These are phyloP conservation scores for Boletus smithii DNA, from an alignment of 1,284 basidiomycete species.

Conservation along the genomic window DNA sequence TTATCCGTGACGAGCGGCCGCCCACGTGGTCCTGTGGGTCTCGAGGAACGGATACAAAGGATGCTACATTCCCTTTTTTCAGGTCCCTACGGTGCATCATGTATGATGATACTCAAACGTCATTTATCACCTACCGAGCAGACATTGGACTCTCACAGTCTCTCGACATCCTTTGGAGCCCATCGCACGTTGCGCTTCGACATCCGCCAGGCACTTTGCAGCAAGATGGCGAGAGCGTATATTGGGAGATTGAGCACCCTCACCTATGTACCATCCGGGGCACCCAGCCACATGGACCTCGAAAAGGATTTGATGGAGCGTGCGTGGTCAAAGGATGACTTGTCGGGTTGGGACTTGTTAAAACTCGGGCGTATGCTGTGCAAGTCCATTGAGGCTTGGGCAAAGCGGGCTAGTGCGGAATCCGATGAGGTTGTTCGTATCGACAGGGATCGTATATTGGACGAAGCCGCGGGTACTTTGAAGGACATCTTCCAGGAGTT, in stretches of 20 bases:
- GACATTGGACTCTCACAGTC: constrained; percentile 24
- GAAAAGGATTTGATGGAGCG: constrained; percentile 62
- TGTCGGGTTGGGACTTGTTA: constrained; percentile 59
- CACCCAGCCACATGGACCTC: constrained; percentile 54
- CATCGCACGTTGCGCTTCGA: constrained; percentile 62
- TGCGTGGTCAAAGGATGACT: constrained; percentile 65
- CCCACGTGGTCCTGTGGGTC: constrained; percentile 37
- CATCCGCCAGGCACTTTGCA: constrained; percentile 56
- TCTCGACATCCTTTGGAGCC: constrained; percentile 52
- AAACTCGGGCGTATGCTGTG: constrained; percentile 54
- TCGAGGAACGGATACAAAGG: constrained; percentile 57
- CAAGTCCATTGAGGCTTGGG: constrained; percentile 56
- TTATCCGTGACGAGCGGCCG: constrained; percentile 47
- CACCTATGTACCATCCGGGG: constrained; percentile 56
- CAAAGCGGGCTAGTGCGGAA: constrained; percentile 35
- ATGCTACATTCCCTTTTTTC: constrained; percentile 54
- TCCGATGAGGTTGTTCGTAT: constrained; percentile 20
- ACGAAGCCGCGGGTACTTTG: constrained; percentile 62
- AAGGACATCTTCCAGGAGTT: constrained; percentile 71
- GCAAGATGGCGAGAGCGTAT: constrained; percentile 61
- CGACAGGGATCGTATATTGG: constrained; percentile 55
- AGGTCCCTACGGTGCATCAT: constrained; percentile 61
- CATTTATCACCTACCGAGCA: constrained; percentile 39
- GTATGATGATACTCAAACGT: constrained; percentile 57
- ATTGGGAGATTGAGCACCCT: constrained; percentile 52